Evolutionary conservation across 2,329 filamentous ascomycete genomes (phyloP), one percentile per base, ranked within the genome.

Genomic region (Calonectria honghensis): DNA sequence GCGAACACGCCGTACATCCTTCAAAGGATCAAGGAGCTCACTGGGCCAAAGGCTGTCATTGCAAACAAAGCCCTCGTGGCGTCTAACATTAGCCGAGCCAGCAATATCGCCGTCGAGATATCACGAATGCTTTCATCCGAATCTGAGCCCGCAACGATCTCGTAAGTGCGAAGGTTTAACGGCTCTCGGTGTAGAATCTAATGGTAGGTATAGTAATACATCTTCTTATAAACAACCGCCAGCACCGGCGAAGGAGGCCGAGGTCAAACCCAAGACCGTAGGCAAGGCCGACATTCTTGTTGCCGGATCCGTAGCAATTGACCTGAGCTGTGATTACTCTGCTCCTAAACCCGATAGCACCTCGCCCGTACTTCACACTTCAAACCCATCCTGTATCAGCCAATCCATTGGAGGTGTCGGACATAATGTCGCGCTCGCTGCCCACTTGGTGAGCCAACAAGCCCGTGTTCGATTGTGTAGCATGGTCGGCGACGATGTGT

Each of bases 381-480:
- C 96, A 0, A 98, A 98, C 81, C 95, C 95, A 64, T 92, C 96
- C 10, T 87, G 88, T 18, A 97, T 98, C 77, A 92, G 87, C 45
- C 95, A 98, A 82, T 95, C 94, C 1, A 90, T 98, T 10, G 97
- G 97, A 16, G 97, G 97, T 9, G 97, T 98, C 10, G 97, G 95
- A 9, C 93, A 96, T 81, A 98, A 98, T 81, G 95, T 98, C 57
- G 95, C 97, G 20, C 90, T 95, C 63, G 96, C 96, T 57, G 93
- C 95, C 1, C 94, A 96, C 78, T 90, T 93, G 39, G 89, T 89
- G 18, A 90, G 94, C 73, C 92, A 91, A 10, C 81, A 86, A 24
- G 85, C 85, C 51, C 91, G 89, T 18, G 94, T 97, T 10, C 90
- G 91, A 29, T 91, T 98, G 20, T 96, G 94, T 85, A 98, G 94